Percentiles rank a stretch among this genome's conserved stretches.
These are phyloP conservation scores for Cymbidium sinense DNA, from an alignment of 106 monocot genomes.

Conservation along the genomic window DNA sequence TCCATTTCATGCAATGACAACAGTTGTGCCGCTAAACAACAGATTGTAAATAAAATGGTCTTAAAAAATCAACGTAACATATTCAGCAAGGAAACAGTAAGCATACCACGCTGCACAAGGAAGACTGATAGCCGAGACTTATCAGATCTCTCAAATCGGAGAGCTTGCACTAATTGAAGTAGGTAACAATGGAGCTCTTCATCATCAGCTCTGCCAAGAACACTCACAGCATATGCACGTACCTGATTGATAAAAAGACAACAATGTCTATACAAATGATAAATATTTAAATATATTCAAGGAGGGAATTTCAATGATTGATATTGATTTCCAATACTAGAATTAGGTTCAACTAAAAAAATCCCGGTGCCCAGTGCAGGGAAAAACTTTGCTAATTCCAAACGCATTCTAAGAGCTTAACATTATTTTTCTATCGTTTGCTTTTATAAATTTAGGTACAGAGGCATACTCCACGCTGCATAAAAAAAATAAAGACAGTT, in stretches of 20 bases:
- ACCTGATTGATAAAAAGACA: constrained; percentile 42
- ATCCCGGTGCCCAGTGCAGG: not conserved
- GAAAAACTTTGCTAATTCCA: not conserved
- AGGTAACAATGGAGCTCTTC: constrained; percentile 93
- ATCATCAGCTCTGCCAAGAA: constrained; percentile 95
- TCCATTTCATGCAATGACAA: too few species aligned
- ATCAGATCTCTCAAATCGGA: constrained; percentile 95
- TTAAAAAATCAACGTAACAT: not conserved
- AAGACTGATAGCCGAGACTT: constrained; percentile 81
- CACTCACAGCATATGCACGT: constrained; percentile 97
- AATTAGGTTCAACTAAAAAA: not conserved
- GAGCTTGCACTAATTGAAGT: constrained; percentile 93
- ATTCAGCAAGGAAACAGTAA: not conserved
- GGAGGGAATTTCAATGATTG: not conserved
- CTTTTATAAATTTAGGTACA: constrained; percentile 1
- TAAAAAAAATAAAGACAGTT: too few species aligned
- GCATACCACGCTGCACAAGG: constrained; percentile 86
- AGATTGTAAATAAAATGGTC: not conserved
- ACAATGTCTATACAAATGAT: not conserved
- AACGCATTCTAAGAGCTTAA: not conserved
- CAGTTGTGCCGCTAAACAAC: not conserved
- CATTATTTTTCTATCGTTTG: not conserved
- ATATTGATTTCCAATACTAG: not conserved
- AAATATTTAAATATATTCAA: constrained; percentile 1
- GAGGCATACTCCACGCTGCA: not conserved